Percentiles rank a stretch among this genome's conserved stretches.
Conservation (phyloP, 352 stramenopile species). For the Globisporangium paroecandrum region DNA sequence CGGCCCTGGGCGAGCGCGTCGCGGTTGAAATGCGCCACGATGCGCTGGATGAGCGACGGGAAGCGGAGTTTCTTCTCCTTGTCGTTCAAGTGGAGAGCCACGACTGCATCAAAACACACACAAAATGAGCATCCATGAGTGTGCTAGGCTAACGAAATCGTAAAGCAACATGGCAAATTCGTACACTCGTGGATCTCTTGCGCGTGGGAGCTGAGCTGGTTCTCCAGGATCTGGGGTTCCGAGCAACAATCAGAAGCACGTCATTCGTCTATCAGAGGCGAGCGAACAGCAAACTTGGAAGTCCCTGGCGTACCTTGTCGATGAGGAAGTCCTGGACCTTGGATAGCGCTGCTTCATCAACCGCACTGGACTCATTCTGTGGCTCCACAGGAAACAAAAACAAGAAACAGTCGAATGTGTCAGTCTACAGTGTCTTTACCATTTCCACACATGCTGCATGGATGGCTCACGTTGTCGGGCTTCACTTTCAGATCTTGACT, state of each 20-base stretch:
- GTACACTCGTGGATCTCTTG: conserved; percentile 61
- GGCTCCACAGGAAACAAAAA: background rate
- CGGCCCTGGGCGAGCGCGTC: conserved; percentile 25
- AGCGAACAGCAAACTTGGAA: background rate
- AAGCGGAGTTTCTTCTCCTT: conserved; percentile 36
- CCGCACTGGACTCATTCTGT: conserved; percentile 25
- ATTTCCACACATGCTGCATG: background rate
- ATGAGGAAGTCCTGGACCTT: conserved; percentile 35
- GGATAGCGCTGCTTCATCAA: conserved; percentile 21
- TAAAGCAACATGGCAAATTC: conserved; percentile 1
- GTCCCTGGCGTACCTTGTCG: conserved; percentile 23
- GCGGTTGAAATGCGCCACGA: conserved; percentile 33
- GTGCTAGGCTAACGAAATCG: background rate
- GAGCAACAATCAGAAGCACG: background rate
- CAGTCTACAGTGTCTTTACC: background rate
- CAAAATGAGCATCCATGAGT: background rate
- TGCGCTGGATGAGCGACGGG: conserved; percentile 32
- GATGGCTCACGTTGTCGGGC: background rate
- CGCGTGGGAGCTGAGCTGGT: conserved; percentile 45
- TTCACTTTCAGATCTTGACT: background rate
- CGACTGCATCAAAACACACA: conserved; percentile 20
- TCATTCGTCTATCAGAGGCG: background rate
- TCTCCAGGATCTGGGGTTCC: conserved; percentile 37
- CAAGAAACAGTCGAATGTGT: background rate
- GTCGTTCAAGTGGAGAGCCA: conserved; percentile 34